These are phyloP conservation scores for Tremellales sp. DNA, from an alignment of 1,284 basidiomycete genomes.

Conservation along the genomic window DNA sequence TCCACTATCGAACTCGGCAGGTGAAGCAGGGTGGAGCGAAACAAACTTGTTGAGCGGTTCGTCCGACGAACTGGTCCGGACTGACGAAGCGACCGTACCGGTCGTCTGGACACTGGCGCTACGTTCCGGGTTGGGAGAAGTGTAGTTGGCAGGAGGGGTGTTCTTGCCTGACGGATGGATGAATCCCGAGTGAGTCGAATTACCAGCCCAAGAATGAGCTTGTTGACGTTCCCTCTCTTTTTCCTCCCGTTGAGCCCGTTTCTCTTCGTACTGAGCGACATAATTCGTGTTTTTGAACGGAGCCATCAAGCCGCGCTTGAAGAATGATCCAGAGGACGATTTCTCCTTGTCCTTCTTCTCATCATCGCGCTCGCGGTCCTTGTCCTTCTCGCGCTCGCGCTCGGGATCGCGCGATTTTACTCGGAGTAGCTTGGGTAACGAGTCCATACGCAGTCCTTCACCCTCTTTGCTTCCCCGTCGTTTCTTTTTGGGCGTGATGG, in stretches of 20 bases:
- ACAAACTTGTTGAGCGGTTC: not conserved
- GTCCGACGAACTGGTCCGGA: not conserved
- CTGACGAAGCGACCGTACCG: conserved; percentile 1
- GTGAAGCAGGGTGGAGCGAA: not conserved
- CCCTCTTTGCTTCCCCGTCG: not conserved
- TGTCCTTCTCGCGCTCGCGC: conserved; percentile 16
- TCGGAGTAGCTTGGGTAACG: conserved; percentile 3
- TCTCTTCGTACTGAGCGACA: conserved; percentile 30
- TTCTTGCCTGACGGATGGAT: conserved; percentile 14
- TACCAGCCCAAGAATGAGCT: conserved; percentile 33
- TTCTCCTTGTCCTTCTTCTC: conserved; percentile 20
- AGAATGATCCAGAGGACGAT: no score
- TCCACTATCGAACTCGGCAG: not conserved
- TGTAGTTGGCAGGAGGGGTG: not conserved
- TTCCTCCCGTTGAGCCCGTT: conserved; percentile 31
- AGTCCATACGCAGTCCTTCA: not conserved
- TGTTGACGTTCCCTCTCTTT: conserved; percentile 32
- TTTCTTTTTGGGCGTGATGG: not conserved
- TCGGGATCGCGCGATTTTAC: conserved; percentile 13
- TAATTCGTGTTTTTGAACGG: conserved; percentile 26
- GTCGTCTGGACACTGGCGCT: conserved; percentile 1
- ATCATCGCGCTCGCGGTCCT: conserved; percentile 18
- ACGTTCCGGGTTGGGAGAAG: not conserved
- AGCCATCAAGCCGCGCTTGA: conserved; percentile 40
- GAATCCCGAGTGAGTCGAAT: conserved; percentile 5